A percentile compares a stretch with the other conserved stretches of the same genome.
These are phyloP conservation scores for Rhododendron vialii DNA, from an alignment of 148 eudicot species.

Conservation along the genomic window DNA sequence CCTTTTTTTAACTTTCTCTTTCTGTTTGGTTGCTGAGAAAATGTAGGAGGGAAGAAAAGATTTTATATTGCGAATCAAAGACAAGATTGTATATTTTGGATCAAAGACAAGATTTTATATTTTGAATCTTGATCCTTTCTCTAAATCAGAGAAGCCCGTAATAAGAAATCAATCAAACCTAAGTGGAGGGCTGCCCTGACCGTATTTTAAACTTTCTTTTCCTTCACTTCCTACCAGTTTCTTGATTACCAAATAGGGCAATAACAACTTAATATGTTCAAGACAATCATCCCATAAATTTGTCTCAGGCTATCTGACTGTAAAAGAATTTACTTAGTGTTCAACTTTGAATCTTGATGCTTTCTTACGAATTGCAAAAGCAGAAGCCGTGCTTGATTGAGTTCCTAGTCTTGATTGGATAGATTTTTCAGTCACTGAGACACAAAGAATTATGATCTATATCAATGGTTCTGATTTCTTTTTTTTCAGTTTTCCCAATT, in stretches of 20 bases:
- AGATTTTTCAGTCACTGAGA: not conserved
- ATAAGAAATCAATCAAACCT: not conserved
- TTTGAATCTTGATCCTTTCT: not conserved
- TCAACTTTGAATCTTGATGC: not conserved
- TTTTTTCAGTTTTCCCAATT: not conserved
- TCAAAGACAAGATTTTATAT: not conserved
- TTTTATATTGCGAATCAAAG: not conserved
- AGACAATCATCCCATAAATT: not conserved
- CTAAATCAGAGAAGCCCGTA: not conserved
- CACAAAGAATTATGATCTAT: not conserved
- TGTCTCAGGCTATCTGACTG: not conserved
- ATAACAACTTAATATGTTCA: not conserved
- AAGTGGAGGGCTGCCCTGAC: not conserved
- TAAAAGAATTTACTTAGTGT: not conserved
- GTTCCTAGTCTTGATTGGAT: not conserved
- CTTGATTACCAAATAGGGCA: not conserved
- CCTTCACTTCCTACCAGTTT: constrained; percentile 3
- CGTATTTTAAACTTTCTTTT: not conserved
- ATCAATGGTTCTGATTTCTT: not conserved
- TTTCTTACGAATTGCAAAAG: not conserved
- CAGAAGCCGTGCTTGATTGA: not conserved
- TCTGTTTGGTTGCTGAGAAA: constrained; percentile 4
- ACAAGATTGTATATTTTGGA: not conserved
- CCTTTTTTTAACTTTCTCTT: not conserved
- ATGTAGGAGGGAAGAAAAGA: not conserved